Conservation (phyloP, 345 rosid species). For the Citrus unshiu region DNA sequence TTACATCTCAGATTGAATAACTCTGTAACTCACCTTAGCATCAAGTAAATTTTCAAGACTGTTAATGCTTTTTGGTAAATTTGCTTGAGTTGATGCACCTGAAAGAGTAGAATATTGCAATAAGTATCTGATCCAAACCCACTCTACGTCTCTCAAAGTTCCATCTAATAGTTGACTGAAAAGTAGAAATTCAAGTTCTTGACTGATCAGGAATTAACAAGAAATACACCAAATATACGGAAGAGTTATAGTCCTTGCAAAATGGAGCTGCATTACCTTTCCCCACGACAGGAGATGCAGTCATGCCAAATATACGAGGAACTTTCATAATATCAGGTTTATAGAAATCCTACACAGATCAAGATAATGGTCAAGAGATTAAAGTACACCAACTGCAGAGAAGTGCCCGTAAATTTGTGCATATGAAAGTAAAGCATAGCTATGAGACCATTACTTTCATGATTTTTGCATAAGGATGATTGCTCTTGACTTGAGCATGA, state of each 20-base stretch:
- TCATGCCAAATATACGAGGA: constrained; percentile 97
- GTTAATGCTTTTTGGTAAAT: constrained; percentile 75
- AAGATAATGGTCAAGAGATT: constrained; percentile 19
- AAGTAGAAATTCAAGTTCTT: neutral
- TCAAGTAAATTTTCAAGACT: constrained; percentile 85
- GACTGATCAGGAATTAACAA: neutral
- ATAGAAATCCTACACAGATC: constrained; percentile 61
- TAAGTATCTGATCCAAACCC: neutral
- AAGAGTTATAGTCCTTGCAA: neutral
- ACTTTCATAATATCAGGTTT: constrained; percentile 38
- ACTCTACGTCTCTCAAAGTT: constrained; percentile 2
- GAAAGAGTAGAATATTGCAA: constrained; percentile 28
- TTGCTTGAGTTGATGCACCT: constrained; percentile 72
- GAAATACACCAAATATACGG: neutral
- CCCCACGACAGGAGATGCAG: constrained; percentile 94
- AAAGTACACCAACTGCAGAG: constrained; percentile 7
- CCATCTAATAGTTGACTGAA: neutral
- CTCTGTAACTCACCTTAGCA: constrained; percentile 68
- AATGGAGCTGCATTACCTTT: constrained; percentile 52
- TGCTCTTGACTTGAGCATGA: constrained; percentile 82
- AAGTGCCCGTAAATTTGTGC: neutral
- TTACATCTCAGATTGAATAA: constrained; percentile 20
- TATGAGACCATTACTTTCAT: constrained; percentile 63
- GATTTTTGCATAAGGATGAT: constrained; percentile 87
- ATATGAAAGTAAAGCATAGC: neutral